A percentile compares a stretch with the other conserved stretches of the same genome.
Evolutionary conservation across 768 basidiomycete species (phyloP).

Genomic region (Crucibulum laeve): DNA sequence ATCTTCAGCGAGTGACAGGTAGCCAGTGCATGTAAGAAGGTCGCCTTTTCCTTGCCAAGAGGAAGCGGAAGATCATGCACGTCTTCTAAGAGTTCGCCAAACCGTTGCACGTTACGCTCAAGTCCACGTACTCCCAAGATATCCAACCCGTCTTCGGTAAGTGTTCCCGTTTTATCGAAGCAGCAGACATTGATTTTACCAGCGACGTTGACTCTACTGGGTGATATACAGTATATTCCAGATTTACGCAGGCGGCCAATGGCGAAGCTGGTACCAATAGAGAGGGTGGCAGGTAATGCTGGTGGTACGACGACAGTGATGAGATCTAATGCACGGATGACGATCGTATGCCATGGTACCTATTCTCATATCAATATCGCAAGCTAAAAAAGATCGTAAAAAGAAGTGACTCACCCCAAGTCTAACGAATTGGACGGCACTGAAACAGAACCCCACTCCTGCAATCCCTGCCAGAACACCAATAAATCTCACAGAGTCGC

Average conservation of each 20-base stretch:
- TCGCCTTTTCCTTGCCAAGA: conserved; percentile 65
- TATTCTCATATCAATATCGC: conserved; percentile 23
- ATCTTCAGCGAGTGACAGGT: conserved; percentile 96
- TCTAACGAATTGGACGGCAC: conserved; percentile 86
- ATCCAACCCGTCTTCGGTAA: conserved; percentile 97
- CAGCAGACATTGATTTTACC: conserved; percentile 97
- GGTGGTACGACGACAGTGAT: conserved; percentile 98
- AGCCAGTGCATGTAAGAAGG: conserved; percentile 86
- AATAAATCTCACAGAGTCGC: conserved; percentile 88
- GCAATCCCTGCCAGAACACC: conserved; percentile 90
- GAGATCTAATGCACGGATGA: conserved; percentile 88
- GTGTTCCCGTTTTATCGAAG: conserved; percentile 98
- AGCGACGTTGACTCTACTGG: conserved; percentile 89
- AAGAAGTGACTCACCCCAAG: conserved; percentile 62
- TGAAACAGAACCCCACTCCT: conserved; percentile 84
- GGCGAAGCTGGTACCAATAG: conserved; percentile 96
- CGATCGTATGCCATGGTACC: conserved; percentile 87
- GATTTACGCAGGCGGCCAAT: conserved; percentile 80
- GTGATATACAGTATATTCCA: conserved; percentile 95
- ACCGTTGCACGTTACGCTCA: conserved; percentile 70
- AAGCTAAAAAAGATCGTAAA: not conserved
- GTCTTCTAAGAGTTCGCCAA: conserved; percentile 87
- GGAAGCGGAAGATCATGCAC: conserved; percentile 89
- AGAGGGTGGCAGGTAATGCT: conserved; percentile 93
- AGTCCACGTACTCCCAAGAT: conserved; percentile 90